phyloP scores from a whole-genome alignment of 1,139 yeast species.

The Suhomyces yuchorum region DNA sequence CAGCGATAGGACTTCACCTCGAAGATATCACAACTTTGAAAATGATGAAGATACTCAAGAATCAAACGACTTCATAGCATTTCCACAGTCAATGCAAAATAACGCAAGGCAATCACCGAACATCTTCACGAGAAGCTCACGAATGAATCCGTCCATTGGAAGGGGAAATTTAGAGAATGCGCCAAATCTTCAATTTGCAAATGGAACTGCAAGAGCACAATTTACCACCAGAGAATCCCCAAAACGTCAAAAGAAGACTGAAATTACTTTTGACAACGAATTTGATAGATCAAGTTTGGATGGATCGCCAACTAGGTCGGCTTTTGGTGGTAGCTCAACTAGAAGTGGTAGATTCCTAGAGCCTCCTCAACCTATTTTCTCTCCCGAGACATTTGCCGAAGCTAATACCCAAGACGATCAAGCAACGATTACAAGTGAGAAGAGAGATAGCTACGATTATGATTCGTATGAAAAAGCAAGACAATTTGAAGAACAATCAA shows the following conservation, averaged over 20 bases:
- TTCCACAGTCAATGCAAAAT: slow-evolving; percentile 31
- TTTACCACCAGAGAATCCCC: slow-evolving; percentile 71
- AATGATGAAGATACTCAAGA: slow-evolving; percentile 25
- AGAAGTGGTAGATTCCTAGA: slow-evolving; percentile 55
- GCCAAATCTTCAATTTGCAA: slow-evolving; percentile 28
- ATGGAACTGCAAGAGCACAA: slow-evolving; percentile 51
- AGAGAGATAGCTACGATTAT: slow-evolving; percentile 34
- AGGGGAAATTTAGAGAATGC: slow-evolving; percentile 24
- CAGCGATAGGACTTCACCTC: slow-evolving; percentile 42
- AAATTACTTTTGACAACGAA: slow-evolving; percentile 47
- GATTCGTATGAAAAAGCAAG: slow-evolving; percentile 41
- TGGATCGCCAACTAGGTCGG: slow-evolving; percentile 41
- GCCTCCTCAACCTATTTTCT: slow-evolving; percentile 66
- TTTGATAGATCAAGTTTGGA: slow-evolving; percentile 21
- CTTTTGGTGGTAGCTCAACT: slow-evolving; percentile 33
- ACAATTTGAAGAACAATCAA: slow-evolving; percentile 37
- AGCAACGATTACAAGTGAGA: slow-evolving; percentile 25
- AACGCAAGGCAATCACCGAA: slow-evolving; percentile 44
- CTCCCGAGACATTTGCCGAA: slow-evolving; percentile 63
- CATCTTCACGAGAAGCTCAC: slow-evolving; percentile 48
- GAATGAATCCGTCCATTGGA: slow-evolving; percentile 46
- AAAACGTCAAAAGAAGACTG: slow-evolving; percentile 52
- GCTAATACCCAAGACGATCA: slow-evolving; percentile 53
- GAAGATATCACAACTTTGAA: slow-evolving; percentile 32
- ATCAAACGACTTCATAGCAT: slow-evolving; percentile 31